Evolutionary conservation across 148 eudicot genomes (phyloP).

Genomic region (Amaranthus cruentus): DNA sequence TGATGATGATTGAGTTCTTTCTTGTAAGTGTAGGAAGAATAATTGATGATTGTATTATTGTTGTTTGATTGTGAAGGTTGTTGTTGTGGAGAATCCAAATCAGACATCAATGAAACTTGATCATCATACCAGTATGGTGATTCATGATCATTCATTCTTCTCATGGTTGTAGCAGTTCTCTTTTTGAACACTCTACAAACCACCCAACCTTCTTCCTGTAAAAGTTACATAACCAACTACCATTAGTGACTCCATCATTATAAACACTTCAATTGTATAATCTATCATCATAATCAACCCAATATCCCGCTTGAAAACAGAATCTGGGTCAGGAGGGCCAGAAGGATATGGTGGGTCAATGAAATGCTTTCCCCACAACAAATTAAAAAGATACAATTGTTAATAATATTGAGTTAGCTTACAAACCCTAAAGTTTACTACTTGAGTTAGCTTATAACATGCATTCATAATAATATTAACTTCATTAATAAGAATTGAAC

Average conservation of each 20-base stretch:
- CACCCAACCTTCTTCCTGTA: slow-evolving; percentile 92
- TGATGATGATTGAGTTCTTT: slow-evolving; percentile 34
- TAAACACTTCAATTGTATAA: too few relatives aligned
- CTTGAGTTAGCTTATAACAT: too few relatives aligned
- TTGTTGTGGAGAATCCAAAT: slow-evolving; percentile 49
- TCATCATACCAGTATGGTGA: slow-evolving; percentile 75
- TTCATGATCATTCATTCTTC: slow-evolving; percentile 41
- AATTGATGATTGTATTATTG: slow-evolving; percentile 21
- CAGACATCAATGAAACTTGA: slow-evolving; percentile 62
- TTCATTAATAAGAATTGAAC: too few relatives aligned
- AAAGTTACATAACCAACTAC: background rate
- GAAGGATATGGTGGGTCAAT: too few relatives aligned
- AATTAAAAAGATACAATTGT: too few relatives aligned
- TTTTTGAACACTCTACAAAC: slow-evolving; percentile 85
- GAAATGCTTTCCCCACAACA: too few relatives aligned
- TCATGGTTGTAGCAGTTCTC: slow-evolving; percentile 41
- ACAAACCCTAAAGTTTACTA: too few relatives aligned
- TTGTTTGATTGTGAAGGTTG: slow-evolving; percentile 24
- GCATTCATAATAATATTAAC: too few relatives aligned
- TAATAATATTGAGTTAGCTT: too few relatives aligned
- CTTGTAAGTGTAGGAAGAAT: slow-evolving; percentile 35
- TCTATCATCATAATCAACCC: too few relatives aligned
- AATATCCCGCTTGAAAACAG: too few relatives aligned
- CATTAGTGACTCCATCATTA: background rate
- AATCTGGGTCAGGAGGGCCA: too few relatives aligned